Percentiles rank a stretch among this genome's conserved stretches.
Evolutionary conservation across 2,329 filamentous ascomycete genomes (phyloP).

Genomic region (Pyrenophora tritici-repentis): DNA sequence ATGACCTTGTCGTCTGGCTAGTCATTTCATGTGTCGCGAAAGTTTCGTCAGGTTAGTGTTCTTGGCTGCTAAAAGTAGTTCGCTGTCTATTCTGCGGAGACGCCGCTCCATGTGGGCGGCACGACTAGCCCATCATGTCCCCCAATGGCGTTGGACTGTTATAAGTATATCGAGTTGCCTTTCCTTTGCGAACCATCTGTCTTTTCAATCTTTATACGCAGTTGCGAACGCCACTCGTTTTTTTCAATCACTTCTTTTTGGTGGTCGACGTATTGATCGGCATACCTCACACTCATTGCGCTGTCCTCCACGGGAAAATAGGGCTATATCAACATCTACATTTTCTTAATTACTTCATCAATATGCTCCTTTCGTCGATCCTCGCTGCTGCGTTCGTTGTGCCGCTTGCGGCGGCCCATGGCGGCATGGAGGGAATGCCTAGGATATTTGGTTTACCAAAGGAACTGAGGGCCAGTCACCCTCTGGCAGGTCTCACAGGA

Average conservation of each 20-base stretch:
- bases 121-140: conserved; percentile 19
- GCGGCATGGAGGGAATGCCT: conserved; percentile 29
- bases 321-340: too few species aligned
- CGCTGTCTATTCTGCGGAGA: conserved; percentile 22
- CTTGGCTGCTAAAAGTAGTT: conserved; percentile 29
- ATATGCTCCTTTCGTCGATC: conserved; percentile 43
- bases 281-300: conserved; percentile 24
- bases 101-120: conserved; percentile 23
- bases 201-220: conserved; percentile 25
- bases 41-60: conserved; percentile 16
- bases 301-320: not conserved
- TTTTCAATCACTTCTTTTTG: conserved; percentile 9
- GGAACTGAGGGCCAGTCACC: conserved; percentile 42
- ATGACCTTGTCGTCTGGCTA: conserved; percentile 17
- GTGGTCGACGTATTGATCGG: conserved; percentile 22
- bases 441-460: conserved; percentile 42
- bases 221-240: conserved; percentile 37
- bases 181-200: conserved; percentile 3
- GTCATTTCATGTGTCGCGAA: conserved; percentile 19
- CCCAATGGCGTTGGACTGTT: conserved; percentile 9
- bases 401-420: conserved; percentile 41
- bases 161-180: conserved; percentile 28
- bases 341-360: not conserved
- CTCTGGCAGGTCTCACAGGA: conserved; percentile 25
- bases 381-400: conserved; percentile 38